Evolutionary conservation across 768 basidiomycete species (phyloP), one percentile per base, ranked within the genome.

Genomic region (Tylopilus rubrobrunneus): DNA sequence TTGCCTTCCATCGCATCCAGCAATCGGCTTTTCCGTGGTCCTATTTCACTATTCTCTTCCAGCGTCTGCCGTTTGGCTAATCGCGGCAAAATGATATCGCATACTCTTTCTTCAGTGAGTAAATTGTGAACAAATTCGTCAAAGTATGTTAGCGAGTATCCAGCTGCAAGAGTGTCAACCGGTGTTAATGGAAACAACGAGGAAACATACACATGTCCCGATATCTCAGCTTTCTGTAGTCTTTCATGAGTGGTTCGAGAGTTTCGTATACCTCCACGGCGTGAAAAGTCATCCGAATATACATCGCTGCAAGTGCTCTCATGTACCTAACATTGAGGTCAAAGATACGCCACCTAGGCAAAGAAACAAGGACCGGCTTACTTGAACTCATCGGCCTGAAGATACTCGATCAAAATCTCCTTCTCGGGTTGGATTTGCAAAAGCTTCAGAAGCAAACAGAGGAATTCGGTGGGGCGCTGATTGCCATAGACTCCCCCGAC

Each of bases 371-470:
- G 2, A 31, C 7, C 25, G n/a, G 76, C 88, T 51, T 59, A 96
- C 97, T 99, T 99, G 80, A 98, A 99, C 69, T 99, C 97, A 56
- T 98, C 97, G 7, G 93, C 97, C 51, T 86, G 82, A 23, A 99
- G 75, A 67, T 99, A 99, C 67, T 98, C 97, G 1, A 98, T 75
- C 48, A 98, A 68, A 49, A 99, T 98, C 73, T 98, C 97, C 69
- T 95, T 96, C 73, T 98, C 92, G 4, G 97, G 97, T 67, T 98
- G 97, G 47, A 99, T 86, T 72, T 98, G 96, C 42, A 99, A 78
- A 48, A 99, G 79, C 70, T 99, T 99, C 61, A 98, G 76, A 45
- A 95, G 82, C 40, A 99, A 78, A 65, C 89, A 95, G 46, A 98
- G 74, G 71, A 96, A 99, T 66, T 93, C 87, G 4, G 95, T 98